Conservation (phyloP, 176 grass and related monocot genomes). For the Juncus inflexus region DNA sequence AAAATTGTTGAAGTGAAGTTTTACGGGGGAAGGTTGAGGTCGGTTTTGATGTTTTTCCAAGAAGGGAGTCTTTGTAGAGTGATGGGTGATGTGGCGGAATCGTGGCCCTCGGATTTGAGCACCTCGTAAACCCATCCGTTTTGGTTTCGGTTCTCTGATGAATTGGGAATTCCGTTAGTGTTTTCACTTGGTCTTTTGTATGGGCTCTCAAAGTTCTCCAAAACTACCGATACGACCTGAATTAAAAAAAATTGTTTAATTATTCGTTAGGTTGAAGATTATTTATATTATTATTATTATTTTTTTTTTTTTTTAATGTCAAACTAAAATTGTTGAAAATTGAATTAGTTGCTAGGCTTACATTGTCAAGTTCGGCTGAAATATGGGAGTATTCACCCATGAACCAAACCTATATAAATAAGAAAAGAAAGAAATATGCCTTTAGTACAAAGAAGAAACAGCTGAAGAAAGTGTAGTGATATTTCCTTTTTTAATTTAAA, state of each 20-base stretch:
- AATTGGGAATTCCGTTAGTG: constrained; percentile 24
- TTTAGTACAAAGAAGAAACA: constrained; percentile 4
- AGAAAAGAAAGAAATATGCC: constrained; percentile 26
- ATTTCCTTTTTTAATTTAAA: neutral
- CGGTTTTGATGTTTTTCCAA: constrained; percentile 74
- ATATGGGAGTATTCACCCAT: constrained; percentile 98
- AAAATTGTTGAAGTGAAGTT: neutral
- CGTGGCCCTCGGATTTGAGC: constrained; percentile 59
- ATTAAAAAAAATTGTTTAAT: constrained; percentile 9
- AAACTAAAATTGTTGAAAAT: neutral
- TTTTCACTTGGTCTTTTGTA: constrained; percentile 54
- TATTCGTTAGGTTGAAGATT: constrained; percentile 2
- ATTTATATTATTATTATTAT: constrained; percentile 10
- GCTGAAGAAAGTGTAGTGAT: neutral
- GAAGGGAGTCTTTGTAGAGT: constrained; percentile 62
- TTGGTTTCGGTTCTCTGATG: constrained; percentile 38
- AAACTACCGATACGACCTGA: constrained; percentile 82
- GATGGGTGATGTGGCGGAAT: constrained; percentile 28
- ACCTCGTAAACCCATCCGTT: constrained; percentile 59
- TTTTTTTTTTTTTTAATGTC: neutral
- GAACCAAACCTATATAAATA: constrained; percentile 78
- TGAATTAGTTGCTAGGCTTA: constrained; percentile 33
- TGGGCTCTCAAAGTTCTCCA: constrained; percentile 78
- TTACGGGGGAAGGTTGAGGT: constrained; percentile 35
- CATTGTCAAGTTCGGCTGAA: constrained; percentile 83